Evolutionary conservation across 139 green algal genomes (phyloP).

Genomic region (Chlorella sp.): DNA sequence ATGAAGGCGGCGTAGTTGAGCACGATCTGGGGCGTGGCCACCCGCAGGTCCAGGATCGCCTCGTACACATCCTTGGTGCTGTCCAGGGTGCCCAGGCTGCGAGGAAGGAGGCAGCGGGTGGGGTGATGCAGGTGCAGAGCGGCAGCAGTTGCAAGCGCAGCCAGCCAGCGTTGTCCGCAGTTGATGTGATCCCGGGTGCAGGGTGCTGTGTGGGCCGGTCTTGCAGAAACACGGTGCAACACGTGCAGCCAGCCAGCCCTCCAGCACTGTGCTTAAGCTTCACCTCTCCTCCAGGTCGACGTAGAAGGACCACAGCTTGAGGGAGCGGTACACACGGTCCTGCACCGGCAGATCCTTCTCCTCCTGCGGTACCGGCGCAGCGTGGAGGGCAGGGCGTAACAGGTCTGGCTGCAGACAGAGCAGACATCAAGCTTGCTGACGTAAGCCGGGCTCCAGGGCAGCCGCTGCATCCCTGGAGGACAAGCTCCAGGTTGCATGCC

Average conservation of each 20-base stretch:
- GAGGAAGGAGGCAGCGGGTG: neutral
- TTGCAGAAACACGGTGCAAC: too few relatives aligned
- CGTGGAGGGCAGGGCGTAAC: neutral
- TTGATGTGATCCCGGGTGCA: too few relatives aligned
- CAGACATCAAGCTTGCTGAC: neutral
- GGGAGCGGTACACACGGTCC: slow-evolving; percentile 80
- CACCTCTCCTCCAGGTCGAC: slow-evolving; percentile 93
- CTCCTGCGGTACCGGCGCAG: slow-evolving; percentile 46
- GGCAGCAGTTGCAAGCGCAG: too few relatives aligned
- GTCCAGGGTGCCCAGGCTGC: slow-evolving; percentile 87
- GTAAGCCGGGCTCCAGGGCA: neutral
- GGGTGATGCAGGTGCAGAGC: neutral
- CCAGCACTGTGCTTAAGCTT: too few relatives aligned
- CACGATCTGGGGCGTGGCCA: slow-evolving; percentile 96
- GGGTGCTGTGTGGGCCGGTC: too few relatives aligned
- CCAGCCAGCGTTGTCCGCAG: too few relatives aligned
- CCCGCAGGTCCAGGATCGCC: slow-evolving; percentile 85
- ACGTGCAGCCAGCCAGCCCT: too few relatives aligned
- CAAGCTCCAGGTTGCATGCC: neutral
- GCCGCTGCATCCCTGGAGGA: neutral
- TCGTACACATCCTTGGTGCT: slow-evolving; percentile 84
- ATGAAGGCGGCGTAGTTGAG: slow-evolving; percentile 95
- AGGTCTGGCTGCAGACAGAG: too few relatives aligned
- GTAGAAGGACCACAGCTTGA: slow-evolving; percentile 87
- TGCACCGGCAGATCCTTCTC: slow-evolving; percentile 81